Evolutionary conservation across 495 filamentous ascomycete genomes (phyloP).

Genomic region (Sporormia fimetaria): DNA sequence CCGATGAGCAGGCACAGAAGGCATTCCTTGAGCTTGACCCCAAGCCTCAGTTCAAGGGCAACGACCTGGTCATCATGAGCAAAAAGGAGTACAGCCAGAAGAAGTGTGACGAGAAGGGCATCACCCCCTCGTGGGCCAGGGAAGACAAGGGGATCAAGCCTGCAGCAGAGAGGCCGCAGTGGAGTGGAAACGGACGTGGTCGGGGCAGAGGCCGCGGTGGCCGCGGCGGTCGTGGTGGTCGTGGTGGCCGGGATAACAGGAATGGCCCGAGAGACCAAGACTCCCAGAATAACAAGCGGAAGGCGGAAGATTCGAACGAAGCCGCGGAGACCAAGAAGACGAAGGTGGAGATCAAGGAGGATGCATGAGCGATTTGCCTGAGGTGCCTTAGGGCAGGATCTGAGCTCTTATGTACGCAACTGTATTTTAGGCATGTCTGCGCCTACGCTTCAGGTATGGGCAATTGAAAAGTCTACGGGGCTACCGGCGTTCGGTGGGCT

Average conservation of each 20-base stretch:
- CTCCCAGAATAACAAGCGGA: slow-evolving; percentile 3
- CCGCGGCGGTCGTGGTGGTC: slow-evolving; percentile 15
- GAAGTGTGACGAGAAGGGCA: slow-evolving; percentile 55
- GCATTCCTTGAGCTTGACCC: slow-evolving; percentile 66
- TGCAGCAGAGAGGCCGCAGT: slow-evolving; percentile 2
- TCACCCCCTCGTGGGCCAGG: slow-evolving; percentile 53
- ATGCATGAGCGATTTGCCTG: slow-evolving; percentile 1
- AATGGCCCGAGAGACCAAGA: neutral
- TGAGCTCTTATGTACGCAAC: too few species aligned
- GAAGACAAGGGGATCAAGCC: slow-evolving; percentile 19
- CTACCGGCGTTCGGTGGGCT: too few species aligned
- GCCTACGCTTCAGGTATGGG: too few species aligned
- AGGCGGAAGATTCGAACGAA: slow-evolving; percentile 5
- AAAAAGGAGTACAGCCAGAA: slow-evolving; percentile 78
- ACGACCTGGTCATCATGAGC: slow-evolving; percentile 61
- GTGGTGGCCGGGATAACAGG: slow-evolving; percentile 18
- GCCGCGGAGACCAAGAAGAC: slow-evolving; percentile 3
- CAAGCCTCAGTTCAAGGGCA: slow-evolving; percentile 70
- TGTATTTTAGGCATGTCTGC: too few species aligned
- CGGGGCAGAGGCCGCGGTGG: slow-evolving; percentile 24
- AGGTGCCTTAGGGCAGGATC: neutral
- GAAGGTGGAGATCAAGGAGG: slow-evolving; percentile 14
- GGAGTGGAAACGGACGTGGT: slow-evolving; percentile 10
- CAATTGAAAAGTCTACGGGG: too few species aligned
- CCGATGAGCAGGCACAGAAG: slow-evolving; percentile 57